These are phyloP conservation scores for Pleurozium schreberi DNA, from an alignment of 225 moss, liverwort and hornwort species.

Conservation along the genomic window DNA sequence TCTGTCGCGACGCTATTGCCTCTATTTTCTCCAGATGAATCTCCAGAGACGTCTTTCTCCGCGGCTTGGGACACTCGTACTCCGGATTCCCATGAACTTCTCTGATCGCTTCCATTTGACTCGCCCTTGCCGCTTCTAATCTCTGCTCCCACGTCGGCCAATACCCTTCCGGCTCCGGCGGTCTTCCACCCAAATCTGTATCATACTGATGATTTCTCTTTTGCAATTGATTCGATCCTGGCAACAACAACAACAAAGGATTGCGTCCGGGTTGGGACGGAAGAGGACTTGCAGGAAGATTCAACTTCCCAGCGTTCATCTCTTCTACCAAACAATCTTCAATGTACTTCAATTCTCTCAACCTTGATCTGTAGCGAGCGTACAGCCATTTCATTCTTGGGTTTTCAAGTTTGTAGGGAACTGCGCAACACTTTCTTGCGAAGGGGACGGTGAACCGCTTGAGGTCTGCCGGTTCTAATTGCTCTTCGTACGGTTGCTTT, in stretches of 20 bases:
- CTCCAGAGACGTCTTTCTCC: background rate
- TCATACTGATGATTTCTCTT: too few relatives aligned
- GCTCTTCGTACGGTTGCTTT: conserved; percentile 3
- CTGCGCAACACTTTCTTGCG: background rate
- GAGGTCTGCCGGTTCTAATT: background rate
- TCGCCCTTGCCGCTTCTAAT: background rate
- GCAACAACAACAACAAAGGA: background rate
- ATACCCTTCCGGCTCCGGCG: background rate
- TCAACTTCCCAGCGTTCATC: background rate
- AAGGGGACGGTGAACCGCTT: background rate
- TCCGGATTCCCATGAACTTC: background rate
- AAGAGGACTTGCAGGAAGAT: background rate
- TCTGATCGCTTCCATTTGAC: background rate
- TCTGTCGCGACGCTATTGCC: too few relatives aligned
- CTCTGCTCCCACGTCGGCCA: conserved; percentile 1
- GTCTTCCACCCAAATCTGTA: background rate
- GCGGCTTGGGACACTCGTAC: background rate
- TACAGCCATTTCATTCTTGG: background rate
- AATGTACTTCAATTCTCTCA: background rate
- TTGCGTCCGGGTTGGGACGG: background rate
- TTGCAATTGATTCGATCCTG: too few relatives aligned
- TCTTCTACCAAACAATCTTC: conserved; percentile 2
- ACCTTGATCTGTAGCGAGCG: background rate
- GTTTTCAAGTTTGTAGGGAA: background rate
- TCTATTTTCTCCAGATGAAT: background rate